phyloP scores from a whole-genome alignment of 176 grass and related monocot genomes.

The Neostapfia colusana region DNA sequence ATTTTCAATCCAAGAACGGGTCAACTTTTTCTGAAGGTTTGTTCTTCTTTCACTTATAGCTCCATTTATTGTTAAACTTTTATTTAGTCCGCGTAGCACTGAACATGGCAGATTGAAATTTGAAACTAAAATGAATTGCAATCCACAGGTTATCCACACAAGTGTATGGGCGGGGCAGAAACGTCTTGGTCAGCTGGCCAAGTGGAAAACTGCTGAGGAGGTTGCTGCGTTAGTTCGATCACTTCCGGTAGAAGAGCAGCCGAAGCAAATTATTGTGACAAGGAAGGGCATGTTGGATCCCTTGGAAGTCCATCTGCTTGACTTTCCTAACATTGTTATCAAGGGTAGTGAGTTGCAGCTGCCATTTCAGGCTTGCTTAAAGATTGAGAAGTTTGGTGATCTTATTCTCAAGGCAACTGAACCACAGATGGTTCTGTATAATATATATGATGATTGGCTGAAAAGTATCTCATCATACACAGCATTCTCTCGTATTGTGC shows the following conservation, averaged over 20 bases:
- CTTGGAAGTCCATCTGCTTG: slow-evolving; percentile 94
- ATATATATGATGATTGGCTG: slow-evolving; percentile 99
- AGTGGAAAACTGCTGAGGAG: slow-evolving; percentile 99
- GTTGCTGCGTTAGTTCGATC: slow-evolving; percentile 95
- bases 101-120: background rate
- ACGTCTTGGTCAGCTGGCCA: slow-evolving; percentile 92
- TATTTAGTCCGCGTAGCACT: background rate
- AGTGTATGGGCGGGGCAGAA: slow-evolving; percentile 99
- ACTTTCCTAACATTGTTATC: slow-evolving; percentile 97
- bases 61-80: slow-evolving; percentile 7
- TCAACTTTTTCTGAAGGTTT: slow-evolving; percentile 91
- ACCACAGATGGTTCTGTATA: slow-evolving; percentile 96
- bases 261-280: slow-evolving; percentile 98
- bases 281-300: slow-evolving; percentile 98
- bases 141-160: slow-evolving; percentile 89
- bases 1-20: slow-evolving; percentile 99
- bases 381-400: slow-evolving; percentile 99
- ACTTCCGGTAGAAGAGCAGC: slow-evolving; percentile 93
- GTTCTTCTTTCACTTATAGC: slow-evolving; percentile 21
- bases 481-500: slow-evolving; percentile 87
- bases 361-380: slow-evolving; percentile 97
- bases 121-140: background rate
- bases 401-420: slow-evolving; percentile 97
- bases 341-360: slow-evolving; percentile 97
- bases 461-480: slow-evolving; percentile 99